Evolutionary conservation across 345 rosid genomes (phyloP).

Genomic region (Eucalyptus regnans): DNA sequence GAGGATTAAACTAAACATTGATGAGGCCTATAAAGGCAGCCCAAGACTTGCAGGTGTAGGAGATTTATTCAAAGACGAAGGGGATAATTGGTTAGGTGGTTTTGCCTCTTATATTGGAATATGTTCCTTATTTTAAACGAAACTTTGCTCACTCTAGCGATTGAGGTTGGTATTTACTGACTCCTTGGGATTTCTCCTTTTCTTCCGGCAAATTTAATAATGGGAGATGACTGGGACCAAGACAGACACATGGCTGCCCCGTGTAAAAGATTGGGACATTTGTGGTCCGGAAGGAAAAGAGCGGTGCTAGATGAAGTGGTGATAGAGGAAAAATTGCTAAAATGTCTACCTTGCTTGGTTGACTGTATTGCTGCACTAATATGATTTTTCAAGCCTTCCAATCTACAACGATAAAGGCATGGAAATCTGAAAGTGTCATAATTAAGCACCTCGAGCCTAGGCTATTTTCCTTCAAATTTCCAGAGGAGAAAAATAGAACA

Average conservation of each 20-base stretch:
- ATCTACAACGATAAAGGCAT: neutral
- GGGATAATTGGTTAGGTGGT: too few species aligned
- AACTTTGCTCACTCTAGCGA: neutral
- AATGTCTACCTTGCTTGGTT: neutral
- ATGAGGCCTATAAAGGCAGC: too few species aligned
- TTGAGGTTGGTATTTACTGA: neutral
- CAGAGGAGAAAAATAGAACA: neutral
- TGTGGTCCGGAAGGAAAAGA: neutral
- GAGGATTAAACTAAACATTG: too few species aligned
- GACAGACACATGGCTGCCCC: neutral
- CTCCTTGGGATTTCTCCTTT: neutral
- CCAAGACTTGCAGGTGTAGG: too few species aligned
- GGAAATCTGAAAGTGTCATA: neutral
- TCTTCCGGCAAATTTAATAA: neutral
- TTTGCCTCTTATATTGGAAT: too few species aligned
- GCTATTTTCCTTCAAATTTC: neutral
- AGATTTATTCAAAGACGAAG: too few species aligned
- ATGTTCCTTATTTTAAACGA: too few species aligned
- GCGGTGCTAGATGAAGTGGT: neutral
- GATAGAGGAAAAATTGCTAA: neutral
- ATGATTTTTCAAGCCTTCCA: neutral
- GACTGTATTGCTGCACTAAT: neutral
- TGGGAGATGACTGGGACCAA: neutral
- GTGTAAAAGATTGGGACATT: neutral
- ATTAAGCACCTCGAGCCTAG: neutral